Conservation (phyloP, 441 rosid genomes). For the Gossypium gossypioides region DNA sequence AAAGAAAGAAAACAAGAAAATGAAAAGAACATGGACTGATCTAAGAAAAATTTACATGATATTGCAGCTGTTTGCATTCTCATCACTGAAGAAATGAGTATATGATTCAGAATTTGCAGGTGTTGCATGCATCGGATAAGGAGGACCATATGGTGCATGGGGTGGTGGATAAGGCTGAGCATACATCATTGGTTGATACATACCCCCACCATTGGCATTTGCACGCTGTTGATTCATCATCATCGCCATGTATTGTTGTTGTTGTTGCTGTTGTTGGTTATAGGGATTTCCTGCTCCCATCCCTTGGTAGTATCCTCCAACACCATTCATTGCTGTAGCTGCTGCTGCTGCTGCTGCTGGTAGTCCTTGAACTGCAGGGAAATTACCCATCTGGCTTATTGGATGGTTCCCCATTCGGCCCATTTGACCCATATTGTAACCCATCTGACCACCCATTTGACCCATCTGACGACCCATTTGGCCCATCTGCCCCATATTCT, state of each 20-base stretch:
- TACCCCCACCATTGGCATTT: constrained; percentile 47
- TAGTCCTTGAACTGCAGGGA: constrained; percentile 64
- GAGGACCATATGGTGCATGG: neutral
- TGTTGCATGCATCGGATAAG: constrained; percentile 4
- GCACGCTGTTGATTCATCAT: constrained; percentile 79
- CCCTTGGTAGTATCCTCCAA: constrained; percentile 31
- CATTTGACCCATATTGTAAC: constrained; percentile 12
- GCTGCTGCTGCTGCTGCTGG: constrained; percentile 23
- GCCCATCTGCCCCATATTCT: constrained; percentile 25
- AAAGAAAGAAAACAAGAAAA: neutral
- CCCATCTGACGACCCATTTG: constrained; percentile 10
- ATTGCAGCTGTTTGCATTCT: constrained; percentile 74
- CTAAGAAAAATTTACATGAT: constrained; percentile 46
- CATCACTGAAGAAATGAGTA: constrained; percentile 76
- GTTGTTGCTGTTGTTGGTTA: constrained; percentile 37
- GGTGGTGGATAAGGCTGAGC: constrained; percentile 30
- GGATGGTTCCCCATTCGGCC: constrained; percentile 32
- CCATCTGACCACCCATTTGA: constrained; percentile 26
- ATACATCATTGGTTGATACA: constrained; percentile 85
- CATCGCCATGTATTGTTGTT: constrained; percentile 68
- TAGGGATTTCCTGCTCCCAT: constrained; percentile 40
- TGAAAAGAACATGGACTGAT: constrained; percentile 13
- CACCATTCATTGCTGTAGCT: constrained; percentile 32
- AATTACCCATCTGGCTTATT: constrained; percentile 34
- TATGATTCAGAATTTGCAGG: constrained; percentile 40